Percentiles rank a stretch among this genome's conserved stretches.
Conservation (phyloP, 2,329 filamentous ascomycete species). For the Fusarium tjaetaba region DNA sequence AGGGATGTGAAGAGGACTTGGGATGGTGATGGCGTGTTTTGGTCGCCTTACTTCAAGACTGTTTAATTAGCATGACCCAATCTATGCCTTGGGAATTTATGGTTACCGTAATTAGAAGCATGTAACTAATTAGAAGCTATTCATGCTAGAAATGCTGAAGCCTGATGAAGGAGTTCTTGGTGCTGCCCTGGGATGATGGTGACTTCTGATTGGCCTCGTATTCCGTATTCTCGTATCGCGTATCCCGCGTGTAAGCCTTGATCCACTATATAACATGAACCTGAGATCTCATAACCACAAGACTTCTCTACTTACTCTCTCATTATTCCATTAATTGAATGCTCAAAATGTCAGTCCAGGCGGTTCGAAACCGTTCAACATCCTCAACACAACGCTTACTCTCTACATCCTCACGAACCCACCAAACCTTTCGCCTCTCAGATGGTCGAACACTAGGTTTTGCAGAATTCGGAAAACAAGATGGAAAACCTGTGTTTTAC, state of each 20-base stretch:
- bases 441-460: constrained; percentile 55
- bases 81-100: no score
- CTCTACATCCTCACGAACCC: neutral
- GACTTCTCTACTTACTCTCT: neutral
- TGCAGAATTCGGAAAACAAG: constrained; percentile 50
- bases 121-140: neutral
- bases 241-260: constrained; percentile 1
- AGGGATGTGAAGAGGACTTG: constrained; percentile 35
- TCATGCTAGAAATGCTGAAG: neutral
- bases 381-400: neutral
- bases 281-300: neutral
- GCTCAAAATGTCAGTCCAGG: neutral
- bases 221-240: constrained; percentile 19
- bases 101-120: neutral
- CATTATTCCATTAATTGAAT: neutral
- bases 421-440: constrained; percentile 48
- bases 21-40: constrained; percentile 42
- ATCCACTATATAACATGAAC: neutral
- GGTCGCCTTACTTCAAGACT: constrained; percentile 32
- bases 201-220: constrained; percentile 18
- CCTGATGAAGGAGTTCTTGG: neutral
- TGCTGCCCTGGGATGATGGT: neutral
- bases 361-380: neutral
- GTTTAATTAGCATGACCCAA: rapidly evolving
- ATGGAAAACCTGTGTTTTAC: constrained; percentile 49